Evolutionary conservation across 2,329 filamentous ascomycete genomes (phyloP), one percentile per base, ranked within the genome.

Genomic region (Pseudopyrenochaeta lycopersici): DNA sequence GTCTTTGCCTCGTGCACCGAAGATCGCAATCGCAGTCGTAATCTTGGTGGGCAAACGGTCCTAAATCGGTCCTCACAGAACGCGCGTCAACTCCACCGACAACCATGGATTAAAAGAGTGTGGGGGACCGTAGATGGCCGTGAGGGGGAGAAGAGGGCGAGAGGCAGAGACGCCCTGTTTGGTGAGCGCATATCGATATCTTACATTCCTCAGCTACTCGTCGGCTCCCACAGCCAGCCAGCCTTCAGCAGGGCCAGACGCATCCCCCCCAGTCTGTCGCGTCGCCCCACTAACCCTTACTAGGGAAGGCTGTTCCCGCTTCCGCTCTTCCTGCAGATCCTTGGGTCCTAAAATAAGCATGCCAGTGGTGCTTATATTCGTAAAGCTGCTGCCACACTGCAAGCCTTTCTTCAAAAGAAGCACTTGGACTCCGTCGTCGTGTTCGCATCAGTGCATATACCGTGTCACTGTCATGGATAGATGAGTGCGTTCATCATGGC

Each of bases 1-100:
- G 40, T 42, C 40, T 42, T 23, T 42, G 20, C 40, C 40, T 42
- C 40, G 40, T 42, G 40, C 40, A 10, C 23, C 40, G 14, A 7
- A 17, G 17, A 21, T 42, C 23, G 20, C 12, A 18, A 12, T 14
- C 6, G 40, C 7, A 42, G 3, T 23, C n/a, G 10, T 27, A 15
- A 21, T 42, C 4, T 21, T 5, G 27, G 11, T 4, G 21, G 40
- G 30, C 27, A 27, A 27, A 27, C 23, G 23, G 23, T 27, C 23
- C 23, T 27, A 9, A 27, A 27, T 27, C 23, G 40, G 27, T 30
- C 23, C 15, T 15, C 27, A 21, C 27, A 18, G 40, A 30, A 42
- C 40, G 40, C 40, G 40, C 40, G 40, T 30, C 23, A 10, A 23
- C 40, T 31, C 40, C 40, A 42, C 40, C 40, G 2, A 18, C 7